Conservation (phyloP, 1,284 basidiomycete species). For the Kalmanozyma brasiliensis region DNA sequence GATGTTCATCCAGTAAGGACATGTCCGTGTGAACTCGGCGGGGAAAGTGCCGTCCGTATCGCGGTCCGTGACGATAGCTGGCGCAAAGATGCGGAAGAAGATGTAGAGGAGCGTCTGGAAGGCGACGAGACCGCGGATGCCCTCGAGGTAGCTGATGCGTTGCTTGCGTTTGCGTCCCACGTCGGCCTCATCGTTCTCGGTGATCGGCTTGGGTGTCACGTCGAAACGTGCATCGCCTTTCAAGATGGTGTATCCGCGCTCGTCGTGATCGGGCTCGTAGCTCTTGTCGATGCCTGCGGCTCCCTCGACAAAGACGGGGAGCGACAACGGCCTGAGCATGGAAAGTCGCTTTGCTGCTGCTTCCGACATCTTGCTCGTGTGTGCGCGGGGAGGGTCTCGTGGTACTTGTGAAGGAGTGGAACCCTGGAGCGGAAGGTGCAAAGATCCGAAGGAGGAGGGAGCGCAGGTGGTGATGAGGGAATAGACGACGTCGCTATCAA, state of each 20-base stretch:
- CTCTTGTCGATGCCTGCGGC: constrained; percentile 26
- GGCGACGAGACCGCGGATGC: constrained; percentile 49
- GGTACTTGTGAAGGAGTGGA: not conserved
- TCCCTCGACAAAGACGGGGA: constrained; percentile 41
- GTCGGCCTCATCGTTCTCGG: constrained; percentile 36
- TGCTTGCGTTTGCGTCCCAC: constrained; percentile 35
- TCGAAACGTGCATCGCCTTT: constrained; percentile 39
- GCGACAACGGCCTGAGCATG: constrained; percentile 28
- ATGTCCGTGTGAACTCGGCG: constrained; percentile 47
- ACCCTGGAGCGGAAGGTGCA: too few relatives aligned
- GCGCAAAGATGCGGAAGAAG: constrained; percentile 57
- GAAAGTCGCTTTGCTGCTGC: constrained; percentile 19
- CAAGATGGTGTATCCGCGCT: constrained; percentile 44
- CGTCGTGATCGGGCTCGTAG: constrained; percentile 37
- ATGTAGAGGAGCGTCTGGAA: constrained; percentile 53
- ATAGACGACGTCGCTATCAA: too few relatives aligned
- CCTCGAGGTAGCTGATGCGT: constrained; percentile 46
- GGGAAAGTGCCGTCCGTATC: constrained; percentile 44
- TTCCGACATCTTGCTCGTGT: constrained; percentile 23
- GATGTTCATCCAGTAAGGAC: constrained; percentile 45
- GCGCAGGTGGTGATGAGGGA: not conserved
- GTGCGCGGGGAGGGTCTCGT: not conserved
- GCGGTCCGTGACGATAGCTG: constrained; percentile 49
- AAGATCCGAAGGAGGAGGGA: not conserved
- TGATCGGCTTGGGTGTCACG: constrained; percentile 43